Evolutionary conservation across 2,329 filamentous ascomycete species (phyloP).

Genomic region (Ophiocordyceps sinensis): DNA sequence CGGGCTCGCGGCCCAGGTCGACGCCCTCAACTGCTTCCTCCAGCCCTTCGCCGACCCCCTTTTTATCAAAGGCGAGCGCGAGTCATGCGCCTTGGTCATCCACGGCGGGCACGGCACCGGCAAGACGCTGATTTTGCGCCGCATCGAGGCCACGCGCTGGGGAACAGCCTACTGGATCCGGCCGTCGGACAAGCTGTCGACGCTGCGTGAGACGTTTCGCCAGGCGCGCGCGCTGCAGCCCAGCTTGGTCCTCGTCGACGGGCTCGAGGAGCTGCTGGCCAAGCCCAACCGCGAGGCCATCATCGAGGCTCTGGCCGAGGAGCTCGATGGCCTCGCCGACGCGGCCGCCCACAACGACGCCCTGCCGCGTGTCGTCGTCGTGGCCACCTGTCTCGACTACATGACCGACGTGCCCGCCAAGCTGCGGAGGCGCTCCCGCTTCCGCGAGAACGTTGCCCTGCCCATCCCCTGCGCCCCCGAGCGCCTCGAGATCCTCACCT

Average conservation of each 20-base stretch:
- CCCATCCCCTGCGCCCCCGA: conserved; percentile 60
- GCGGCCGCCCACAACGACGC: conserved; percentile 20
- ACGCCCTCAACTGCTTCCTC: conserved; percentile 53
- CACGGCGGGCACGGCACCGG: conserved; percentile 76
- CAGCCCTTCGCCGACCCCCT: conserved; percentile 32
- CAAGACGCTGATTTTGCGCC: conserved; percentile 60
- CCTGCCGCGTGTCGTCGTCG: conserved; percentile 49
- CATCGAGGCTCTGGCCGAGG: conserved; percentile 34
- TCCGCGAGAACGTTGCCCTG: conserved; percentile 55
- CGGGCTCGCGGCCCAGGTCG: conserved; percentile 50
- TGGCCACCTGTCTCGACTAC: conserved; percentile 60
- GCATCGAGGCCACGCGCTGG: conserved; percentile 56
- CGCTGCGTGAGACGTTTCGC: conserved; percentile 54
- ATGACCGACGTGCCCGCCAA: conserved; percentile 56
- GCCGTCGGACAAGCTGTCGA: conserved; percentile 37
- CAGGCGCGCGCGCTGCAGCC: conserved; percentile 55
- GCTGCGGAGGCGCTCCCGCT: conserved; percentile 49
- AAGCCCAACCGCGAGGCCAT: conserved; percentile 36
- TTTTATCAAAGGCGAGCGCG: conserved; percentile 14
- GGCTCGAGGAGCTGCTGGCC: conserved; percentile 55
- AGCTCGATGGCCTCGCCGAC: conserved; percentile 38
- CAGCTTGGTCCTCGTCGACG: conserved; percentile 66
- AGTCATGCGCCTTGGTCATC: conserved; percentile 50
- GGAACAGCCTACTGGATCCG: conserved; percentile 50
- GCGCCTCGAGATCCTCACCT: conserved; percentile 59